Evolutionary conservation across 768 basidiomycete genomes (phyloP), one percentile per base, ranked within the genome.

Genomic region (Dictyophora rubrovolvata): DNA sequence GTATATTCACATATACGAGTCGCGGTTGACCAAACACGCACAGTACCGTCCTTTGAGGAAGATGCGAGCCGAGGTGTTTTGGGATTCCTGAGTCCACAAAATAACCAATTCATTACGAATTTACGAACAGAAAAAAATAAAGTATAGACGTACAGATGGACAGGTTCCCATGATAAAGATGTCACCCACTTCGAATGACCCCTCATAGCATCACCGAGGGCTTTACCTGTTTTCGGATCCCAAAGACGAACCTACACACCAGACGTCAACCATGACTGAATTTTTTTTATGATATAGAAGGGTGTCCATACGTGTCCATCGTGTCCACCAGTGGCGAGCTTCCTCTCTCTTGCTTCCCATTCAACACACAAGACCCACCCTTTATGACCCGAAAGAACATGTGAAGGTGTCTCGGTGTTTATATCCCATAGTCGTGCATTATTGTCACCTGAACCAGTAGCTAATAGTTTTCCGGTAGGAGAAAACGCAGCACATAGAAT

Each of bases 181-280:
- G 88, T 98, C 60, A 98, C 85, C 93, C 94, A 97, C 75, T 98
- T 97, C 28, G 89, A 78, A 67, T 99, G 96, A 0, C 96, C 95
- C 66, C 85, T 89, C 64, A 98, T 73, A 0, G 89, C 89, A 56
- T 93, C 89, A 8, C 95, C 93, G 18, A 90, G 77, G 0, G 90
- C 77, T 66, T 91, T 91, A 23, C 96, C 94, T 0, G 87, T 86
- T 68, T 87, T 89, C 14, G 93, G 93, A 65, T 96, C 89, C 96
- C 95, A 99, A 60, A 98, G 71, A 54, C 93, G 77, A 22, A 89
- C 84, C 82, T 85, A 10, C 12, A 18, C 14, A 48, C 21, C 49
- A 46, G 35, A 35, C 20, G 52, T 33, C 22, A 22, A 52, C 34
- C 37, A 14, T 28, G 12, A 10, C 16, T 20, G 35, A 34, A 50